These are phyloP conservation scores for Ramaria sp. DNA, from an alignment of 768 basidiomycete species.

Conservation along the genomic window DNA sequence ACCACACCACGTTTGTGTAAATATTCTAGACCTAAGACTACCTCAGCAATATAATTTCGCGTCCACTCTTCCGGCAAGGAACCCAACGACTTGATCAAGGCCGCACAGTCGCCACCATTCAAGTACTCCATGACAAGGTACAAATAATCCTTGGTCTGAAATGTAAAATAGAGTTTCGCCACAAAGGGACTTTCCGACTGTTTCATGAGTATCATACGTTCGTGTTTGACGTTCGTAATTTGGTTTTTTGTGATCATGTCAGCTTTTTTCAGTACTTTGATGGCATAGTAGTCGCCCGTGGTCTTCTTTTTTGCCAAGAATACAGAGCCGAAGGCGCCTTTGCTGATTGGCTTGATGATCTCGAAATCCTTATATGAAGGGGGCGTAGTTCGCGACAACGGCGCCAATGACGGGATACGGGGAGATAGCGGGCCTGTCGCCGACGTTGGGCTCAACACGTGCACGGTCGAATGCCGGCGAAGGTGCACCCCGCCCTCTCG, in stretches of 20 bases:
- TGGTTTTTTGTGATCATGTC: slow-evolving; percentile 99
- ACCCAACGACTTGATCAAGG: slow-evolving; percentile 92
- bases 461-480: slow-evolving; percentile 65
- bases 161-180: slow-evolving; percentile 95
- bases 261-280: slow-evolving; percentile 99
- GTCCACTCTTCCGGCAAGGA: slow-evolving; percentile 95
- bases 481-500: slow-evolving; percentile 37
- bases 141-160: slow-evolving; percentile 98
- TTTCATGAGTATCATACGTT: slow-evolving; percentile 99
- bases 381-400: slow-evolving; percentile 66
- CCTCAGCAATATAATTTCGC: slow-evolving; percentile 91
- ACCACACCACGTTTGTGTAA: slow-evolving; percentile 93
- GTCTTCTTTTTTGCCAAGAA: slow-evolving; percentile 97
- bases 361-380: slow-evolving; percentile 99
- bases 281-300: slow-evolving; percentile 97
- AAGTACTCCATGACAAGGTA: slow-evolving; percentile 99
- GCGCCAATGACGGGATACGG: slow-evolving; percentile 67
- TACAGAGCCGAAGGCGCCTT: slow-evolving; percentile 97
- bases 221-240: slow-evolving; percentile 99
- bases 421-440: slow-evolving; percentile 65
- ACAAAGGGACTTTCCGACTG: slow-evolving; percentile 98
- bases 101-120: slow-evolving; percentile 96
- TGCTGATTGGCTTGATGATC: slow-evolving; percentile 98
- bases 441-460: slow-evolving; percentile 43
- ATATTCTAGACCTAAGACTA: slow-evolving; percentile 89